Base-by-base conservation (phyloP, 2,329 filamentous ascomycete species). In the Nemania sp. region DNA sequence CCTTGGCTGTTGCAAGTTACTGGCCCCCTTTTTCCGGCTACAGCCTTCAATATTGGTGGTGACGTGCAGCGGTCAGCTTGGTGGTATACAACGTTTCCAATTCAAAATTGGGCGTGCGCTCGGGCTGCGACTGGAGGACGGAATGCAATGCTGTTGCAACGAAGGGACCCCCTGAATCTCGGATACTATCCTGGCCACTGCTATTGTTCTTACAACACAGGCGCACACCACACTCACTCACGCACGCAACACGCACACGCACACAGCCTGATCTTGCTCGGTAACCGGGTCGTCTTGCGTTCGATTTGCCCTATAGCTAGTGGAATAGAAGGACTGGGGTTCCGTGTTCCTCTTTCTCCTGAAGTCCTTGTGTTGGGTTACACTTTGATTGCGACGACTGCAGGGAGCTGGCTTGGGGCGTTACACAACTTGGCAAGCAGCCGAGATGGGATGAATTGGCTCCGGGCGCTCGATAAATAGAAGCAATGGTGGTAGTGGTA, bases 381-480 rank as follows among this genome's bases (percentile, higher is more conserved):
- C 68, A 69, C 65, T 53, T 32, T 55, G 58, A 68, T 58, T 18
- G 62, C 61, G 57, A 60, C 60, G 35, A 66, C 65, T 70, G 70
- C 65, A 70, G 65, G 58, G 56, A 62, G 63, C 61, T 67, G 43
- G 61, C 27, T 38, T 62, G 58, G 58, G 61, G 57, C 18, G 70
- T 72, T 70, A 70, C 70, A 71, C 70, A 53, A 47, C 60, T 67
- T 63, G 55, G 52, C 70, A 70, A 74, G 70, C 71, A 55, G 72
- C 72, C 61, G 68, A 68, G 71, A 72, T 72, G 66, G 26, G 55
- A 58, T 38, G 64, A 65, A 60, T 68, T 35, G 64, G 72, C 65
- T 73, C 62, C 71, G 66, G 62, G 69, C 65, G 70, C 57, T 71
- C 62, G 71, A 66, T 69, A 65, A 68, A 70, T 54, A 67, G 59